A percentile compares a stretch with the other conserved stretches of the same genome.
phyloP scores from a whole-genome alignment of 1,284 basidiomycete genomes.

The Trichosporon asahii region DNA sequence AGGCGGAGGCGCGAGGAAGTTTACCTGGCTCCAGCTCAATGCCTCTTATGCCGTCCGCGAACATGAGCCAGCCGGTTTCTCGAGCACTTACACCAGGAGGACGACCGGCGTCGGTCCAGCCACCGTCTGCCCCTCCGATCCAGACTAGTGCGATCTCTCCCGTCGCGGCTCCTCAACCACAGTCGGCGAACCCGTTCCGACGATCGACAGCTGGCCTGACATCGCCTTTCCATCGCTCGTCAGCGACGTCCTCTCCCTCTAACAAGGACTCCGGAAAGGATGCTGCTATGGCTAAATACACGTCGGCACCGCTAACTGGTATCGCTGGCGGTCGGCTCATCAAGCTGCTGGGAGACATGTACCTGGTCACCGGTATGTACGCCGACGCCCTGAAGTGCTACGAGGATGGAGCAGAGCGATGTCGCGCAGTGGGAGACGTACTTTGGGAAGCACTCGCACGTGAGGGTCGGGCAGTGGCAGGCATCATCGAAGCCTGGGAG shows the following conservation, averaged over 20 bases:
- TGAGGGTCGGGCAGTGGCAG: constrained; percentile 74
- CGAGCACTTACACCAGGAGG: constrained; percentile 45
- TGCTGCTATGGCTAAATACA: constrained; percentile 29
- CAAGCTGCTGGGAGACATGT: constrained; percentile 85
- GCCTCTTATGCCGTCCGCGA: constrained; percentile 18
- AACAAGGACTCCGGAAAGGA: constrained; percentile 12
- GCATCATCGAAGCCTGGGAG: constrained; percentile 78
- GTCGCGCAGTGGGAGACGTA: constrained; percentile 68
- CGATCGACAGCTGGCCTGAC: constrained; percentile 35
- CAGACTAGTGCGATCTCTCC: constrained; percentile 44
- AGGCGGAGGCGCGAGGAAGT: neutral
- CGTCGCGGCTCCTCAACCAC: constrained; percentile 19
- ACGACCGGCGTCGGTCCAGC: constrained; percentile 40
- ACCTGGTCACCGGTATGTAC: constrained; percentile 73
- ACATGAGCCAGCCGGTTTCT: constrained; percentile 30
- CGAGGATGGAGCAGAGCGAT: constrained; percentile 70
- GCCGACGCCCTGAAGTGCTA: constrained; percentile 80
- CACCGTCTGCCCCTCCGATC: constrained; percentile 40
- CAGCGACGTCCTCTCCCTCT: constrained; percentile 21
- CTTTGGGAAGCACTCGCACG: constrained; percentile 82
- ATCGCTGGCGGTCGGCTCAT: constrained; percentile 59
- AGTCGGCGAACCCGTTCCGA: constrained; percentile 40
- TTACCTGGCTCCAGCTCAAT: constrained; percentile 23
- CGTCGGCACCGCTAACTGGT: constrained; percentile 37
- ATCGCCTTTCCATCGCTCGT: constrained; percentile 37